Conservation (phyloP, 1,139 yeast genomes). For the Yamadazyma oceani region DNA sequence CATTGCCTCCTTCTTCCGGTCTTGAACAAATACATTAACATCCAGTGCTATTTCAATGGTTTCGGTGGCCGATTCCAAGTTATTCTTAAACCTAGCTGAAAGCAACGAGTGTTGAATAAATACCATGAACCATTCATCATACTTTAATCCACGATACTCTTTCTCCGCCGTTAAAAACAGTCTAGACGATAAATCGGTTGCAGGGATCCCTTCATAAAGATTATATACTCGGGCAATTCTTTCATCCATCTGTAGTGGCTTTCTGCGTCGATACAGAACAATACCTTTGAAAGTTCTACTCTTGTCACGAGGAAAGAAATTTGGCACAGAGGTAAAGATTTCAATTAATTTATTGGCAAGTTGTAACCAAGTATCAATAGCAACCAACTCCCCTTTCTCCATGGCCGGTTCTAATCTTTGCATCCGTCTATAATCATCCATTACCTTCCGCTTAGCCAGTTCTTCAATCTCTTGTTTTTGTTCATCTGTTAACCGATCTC, state of each 20-base stretch:
- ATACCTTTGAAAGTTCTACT: conserved; percentile 70
- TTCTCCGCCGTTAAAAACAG: conserved; percentile 44
- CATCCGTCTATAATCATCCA: conserved; percentile 65
- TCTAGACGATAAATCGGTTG: conserved; percentile 35
- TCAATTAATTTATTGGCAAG: conserved; percentile 81
- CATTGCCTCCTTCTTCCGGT: conserved; percentile 52
- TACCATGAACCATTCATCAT: conserved; percentile 81
- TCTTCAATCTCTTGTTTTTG: conserved; percentile 60
- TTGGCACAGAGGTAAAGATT: conserved; percentile 72
- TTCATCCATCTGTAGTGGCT: conserved; percentile 67
- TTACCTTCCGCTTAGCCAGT: conserved; percentile 58
- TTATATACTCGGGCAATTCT: conserved; percentile 66
- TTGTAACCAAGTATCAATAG: conserved; percentile 80
- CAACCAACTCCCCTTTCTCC: conserved; percentile 54
- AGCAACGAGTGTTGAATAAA: conserved; percentile 77
- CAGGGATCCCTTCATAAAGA: conserved; percentile 61
- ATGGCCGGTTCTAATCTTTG: conserved; percentile 57
- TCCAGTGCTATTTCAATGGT: conserved; percentile 72
- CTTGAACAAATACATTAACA: conserved; percentile 73
- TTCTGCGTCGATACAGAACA: conserved; percentile 58
- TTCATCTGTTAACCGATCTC: conserved; percentile 44
- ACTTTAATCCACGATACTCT: conserved; percentile 72
- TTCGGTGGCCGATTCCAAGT: conserved; percentile 63
- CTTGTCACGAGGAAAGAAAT: conserved; percentile 76
- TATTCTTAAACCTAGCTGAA: conserved; percentile 60